Percentiles rank a stretch among this genome's conserved stretches.
Evolutionary conservation across 2,329 filamentous ascomycete genomes (phyloP).

Genomic region (Aspergillus spinulosporus): DNA sequence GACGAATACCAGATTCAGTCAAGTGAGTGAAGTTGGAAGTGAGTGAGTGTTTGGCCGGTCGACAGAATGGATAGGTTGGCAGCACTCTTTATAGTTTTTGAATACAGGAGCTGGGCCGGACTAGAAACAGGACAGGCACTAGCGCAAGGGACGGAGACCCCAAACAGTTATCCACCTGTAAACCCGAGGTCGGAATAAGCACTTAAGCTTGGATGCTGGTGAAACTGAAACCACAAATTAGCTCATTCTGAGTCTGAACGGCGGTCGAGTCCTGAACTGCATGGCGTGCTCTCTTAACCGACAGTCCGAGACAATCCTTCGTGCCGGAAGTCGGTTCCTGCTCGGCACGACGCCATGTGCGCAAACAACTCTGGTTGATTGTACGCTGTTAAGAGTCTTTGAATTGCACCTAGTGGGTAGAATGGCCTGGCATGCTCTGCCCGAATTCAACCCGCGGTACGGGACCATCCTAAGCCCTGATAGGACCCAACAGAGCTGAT

Average conservation of each 20-base stretch:
- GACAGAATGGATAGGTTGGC: background rate
- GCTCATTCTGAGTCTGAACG: background rate
- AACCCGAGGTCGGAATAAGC: background rate
- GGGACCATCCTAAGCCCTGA: background rate
- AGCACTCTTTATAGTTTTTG: slow-evolving; percentile 12
- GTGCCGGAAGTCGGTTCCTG: background rate
- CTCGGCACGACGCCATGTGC: background rate
- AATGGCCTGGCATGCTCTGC: background rate
- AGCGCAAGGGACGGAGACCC: slow-evolving; percentile 1
- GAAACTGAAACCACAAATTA: slow-evolving; percentile 6
- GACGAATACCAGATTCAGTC: slow-evolving; percentile 15
- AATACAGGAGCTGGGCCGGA: background rate
- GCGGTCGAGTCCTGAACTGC: background rate
- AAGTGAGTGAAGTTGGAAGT: slow-evolving; percentile 5
- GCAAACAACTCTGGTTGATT: background rate
- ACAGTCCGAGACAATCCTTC: background rate
- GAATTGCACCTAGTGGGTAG: background rate
- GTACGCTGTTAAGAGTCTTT: background rate
- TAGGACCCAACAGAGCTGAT: slow-evolving; percentile 4
- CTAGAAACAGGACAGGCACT: slow-evolving; percentile 1
- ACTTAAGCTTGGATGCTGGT: slow-evolving; percentile 3
- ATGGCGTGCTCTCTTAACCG: slow-evolving; percentile 1
- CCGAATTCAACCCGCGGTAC: background rate
- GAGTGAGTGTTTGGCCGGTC: slow-evolving; percentile 1
- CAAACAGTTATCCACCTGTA: slow-evolving; percentile 3